These are phyloP conservation scores for Neodidymelliopsis sp. DNA, from an alignment of 2,329 filamentous ascomycete species.

Conservation along the genomic window DNA sequence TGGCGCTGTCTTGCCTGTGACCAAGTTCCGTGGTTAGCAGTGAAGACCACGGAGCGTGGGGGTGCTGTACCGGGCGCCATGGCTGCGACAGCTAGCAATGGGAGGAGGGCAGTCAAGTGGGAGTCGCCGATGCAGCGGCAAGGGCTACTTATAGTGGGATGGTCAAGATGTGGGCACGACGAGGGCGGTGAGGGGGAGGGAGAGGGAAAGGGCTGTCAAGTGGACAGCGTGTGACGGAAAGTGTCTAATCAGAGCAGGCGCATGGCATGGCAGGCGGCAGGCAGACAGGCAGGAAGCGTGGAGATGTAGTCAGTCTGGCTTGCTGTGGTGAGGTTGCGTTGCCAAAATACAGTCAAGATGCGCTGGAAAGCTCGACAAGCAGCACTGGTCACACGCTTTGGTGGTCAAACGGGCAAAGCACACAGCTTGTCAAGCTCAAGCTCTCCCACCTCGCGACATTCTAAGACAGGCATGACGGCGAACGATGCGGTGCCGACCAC, in stretches of 20 bases:
- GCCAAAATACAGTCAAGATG: constrained; percentile 2
- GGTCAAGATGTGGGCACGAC: constrained; percentile 6
- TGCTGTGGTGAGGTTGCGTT: constrained; percentile 7
- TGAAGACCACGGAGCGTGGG: not conserved
- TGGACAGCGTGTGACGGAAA: constrained; percentile 20
- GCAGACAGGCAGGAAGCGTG: constrained; percentile 23
- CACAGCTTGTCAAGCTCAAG: constrained; percentile 2
- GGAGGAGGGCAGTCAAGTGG: not conserved
- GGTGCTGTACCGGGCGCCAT: constrained; percentile 35
- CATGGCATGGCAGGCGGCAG: constrained; percentile 27
- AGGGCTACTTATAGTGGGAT: constrained; percentile 3
- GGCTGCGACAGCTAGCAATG: constrained; percentile 16
- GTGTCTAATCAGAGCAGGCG: constrained; percentile 20
- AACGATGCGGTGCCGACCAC: constrained; percentile 11
- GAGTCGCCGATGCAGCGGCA: constrained; percentile 1
- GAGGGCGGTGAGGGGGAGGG: constrained; percentile 8
- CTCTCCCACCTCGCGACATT: constrained; percentile 2
- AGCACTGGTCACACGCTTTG: not conserved
- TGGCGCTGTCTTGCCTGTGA: constrained; percentile 59
- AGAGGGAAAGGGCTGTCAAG: no score
- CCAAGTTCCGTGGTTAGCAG: constrained; percentile 37
- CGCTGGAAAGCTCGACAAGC: not conserved
- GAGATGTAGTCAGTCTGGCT: constrained; percentile 5
- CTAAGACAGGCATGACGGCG: constrained; percentile 11
- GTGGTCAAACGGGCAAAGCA: constrained; percentile 2